A percentile compares a stretch with the other conserved stretches of the same genome.
Evolutionary conservation across 768 basidiomycete species (phyloP).

Genomic region (Rhizopogon vesiculosus): DNA sequence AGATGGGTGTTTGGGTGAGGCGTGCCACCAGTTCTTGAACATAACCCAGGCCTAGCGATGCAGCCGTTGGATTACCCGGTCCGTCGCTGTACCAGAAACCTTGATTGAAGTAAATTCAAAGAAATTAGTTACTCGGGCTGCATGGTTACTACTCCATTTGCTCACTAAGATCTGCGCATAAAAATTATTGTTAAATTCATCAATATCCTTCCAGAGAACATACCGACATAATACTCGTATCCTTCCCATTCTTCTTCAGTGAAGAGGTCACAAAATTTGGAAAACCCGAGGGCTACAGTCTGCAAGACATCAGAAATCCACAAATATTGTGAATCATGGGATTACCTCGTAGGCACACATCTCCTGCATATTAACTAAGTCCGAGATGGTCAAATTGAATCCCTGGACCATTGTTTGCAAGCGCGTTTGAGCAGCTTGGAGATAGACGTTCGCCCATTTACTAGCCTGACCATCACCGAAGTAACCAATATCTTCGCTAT

Average conservation of each 20-base stretch:
- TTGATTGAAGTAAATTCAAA: background rate
- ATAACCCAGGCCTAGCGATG: conserved; percentile 35
- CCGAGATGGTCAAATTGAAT: conserved; percentile 22
- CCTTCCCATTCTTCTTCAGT: conserved; percentile 49
- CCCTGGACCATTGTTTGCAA: conserved; percentile 28
- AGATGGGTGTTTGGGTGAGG: conserved; percentile 32
- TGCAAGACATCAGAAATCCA: conserved; percentile 7
- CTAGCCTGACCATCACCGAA: conserved; percentile 16
- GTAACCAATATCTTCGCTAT: conserved; percentile 16
- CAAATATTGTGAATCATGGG: background rate
- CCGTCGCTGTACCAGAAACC: conserved; percentile 33
- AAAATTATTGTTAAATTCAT: background rate
- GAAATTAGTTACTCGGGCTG: background rate
- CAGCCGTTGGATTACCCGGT: conserved; percentile 38
- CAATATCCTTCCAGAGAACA: conserved; percentile 1
- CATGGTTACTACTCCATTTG: conserved; percentile 11
- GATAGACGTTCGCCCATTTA: conserved; percentile 37
- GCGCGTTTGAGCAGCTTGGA: conserved; percentile 30
- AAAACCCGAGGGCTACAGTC: conserved; percentile 48
- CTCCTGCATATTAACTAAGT: conserved; percentile 32
- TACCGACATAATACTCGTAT: conserved; percentile 37
- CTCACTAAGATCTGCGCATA: conserved; percentile 1
- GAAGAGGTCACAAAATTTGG: conserved; percentile 46
- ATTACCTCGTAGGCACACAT: conserved; percentile 36
- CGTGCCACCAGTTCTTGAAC: conserved; percentile 41